phyloP scores from a whole-genome alignment of 179 eudicot species.

The Amaranthus tricolor region DNA sequence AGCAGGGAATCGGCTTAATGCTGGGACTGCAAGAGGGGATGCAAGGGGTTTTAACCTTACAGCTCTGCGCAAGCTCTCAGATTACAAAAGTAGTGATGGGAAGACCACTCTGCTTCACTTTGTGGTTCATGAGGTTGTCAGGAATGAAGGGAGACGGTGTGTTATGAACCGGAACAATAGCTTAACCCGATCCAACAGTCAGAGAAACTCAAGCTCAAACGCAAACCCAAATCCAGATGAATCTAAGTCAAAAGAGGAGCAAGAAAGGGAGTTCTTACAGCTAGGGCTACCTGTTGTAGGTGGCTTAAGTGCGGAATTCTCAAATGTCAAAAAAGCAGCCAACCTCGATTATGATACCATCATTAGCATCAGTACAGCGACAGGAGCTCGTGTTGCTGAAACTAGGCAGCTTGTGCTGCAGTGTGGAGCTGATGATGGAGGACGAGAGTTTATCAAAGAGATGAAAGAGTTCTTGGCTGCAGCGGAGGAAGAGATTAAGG shows the following conservation, averaged over 20 bases:
- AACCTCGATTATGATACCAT: constrained; percentile 51
- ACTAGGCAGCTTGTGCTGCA: constrained; percentile 37
- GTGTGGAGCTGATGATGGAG: constrained; percentile 35
- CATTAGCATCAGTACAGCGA: constrained; percentile 24
- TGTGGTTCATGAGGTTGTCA: constrained; percentile 81
- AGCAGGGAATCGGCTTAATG: constrained; percentile 92
- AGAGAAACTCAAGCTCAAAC: constrained; percentile 5
- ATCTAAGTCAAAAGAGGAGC: constrained; percentile 45
- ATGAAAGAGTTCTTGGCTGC: constrained; percentile 55
- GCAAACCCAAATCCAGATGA: constrained; percentile 12
- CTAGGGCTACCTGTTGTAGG: constrained; percentile 84
- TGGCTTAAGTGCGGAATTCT: constrained; percentile 64
- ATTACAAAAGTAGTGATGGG: constrained; percentile 86
- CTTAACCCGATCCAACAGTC: constrained; percentile 34
- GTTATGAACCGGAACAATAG: constrained; percentile 46
- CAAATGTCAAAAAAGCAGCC: constrained; percentile 73
- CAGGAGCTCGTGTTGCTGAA: constrained; percentile 37
- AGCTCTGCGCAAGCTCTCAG: constrained; percentile 70
- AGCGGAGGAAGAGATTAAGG: constrained; percentile 56
- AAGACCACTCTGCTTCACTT: constrained; percentile 84
- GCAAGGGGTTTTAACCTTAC: constrained; percentile 81
- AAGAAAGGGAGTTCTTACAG: constrained; percentile 62
- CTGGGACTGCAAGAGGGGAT: constrained; percentile 83
- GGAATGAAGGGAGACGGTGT: constrained; percentile 80
- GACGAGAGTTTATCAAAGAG: constrained; percentile 46